These are phyloP conservation scores for Glarea lozoyensis DNA, from an alignment of 495 filamentous ascomycete species.

Conservation along the genomic window DNA sequence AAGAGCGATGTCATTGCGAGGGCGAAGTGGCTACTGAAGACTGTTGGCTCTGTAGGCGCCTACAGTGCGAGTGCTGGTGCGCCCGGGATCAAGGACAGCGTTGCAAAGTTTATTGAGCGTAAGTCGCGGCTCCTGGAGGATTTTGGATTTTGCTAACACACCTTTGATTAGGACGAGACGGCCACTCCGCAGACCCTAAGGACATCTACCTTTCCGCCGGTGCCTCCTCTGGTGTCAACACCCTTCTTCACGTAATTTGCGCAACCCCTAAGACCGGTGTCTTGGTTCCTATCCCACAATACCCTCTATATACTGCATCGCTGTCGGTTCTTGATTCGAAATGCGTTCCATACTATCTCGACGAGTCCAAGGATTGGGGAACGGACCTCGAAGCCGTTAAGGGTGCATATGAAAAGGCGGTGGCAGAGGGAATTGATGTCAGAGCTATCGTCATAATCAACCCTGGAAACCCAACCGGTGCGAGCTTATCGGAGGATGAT, in stretches of 20 bases:
- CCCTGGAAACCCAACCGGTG: constrained; percentile 94
- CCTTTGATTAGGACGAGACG: constrained; percentile 58
- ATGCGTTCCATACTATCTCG: constrained; percentile 86
- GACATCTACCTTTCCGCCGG: constrained; percentile 83
- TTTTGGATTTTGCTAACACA: constrained; percentile 1
- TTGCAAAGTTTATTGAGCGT: constrained; percentile 88
- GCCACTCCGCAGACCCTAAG: constrained; percentile 66
- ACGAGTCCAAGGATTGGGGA: constrained; percentile 78
- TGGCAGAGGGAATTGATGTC: constrained; percentile 67
- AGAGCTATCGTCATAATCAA: constrained; percentile 95
- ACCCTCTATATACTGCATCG: constrained; percentile 94
- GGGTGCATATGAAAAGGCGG: constrained; percentile 59
- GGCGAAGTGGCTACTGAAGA: constrained; percentile 65
- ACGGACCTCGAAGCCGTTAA: constrained; percentile 74
- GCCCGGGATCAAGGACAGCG: constrained; percentile 72
- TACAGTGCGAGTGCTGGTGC: constrained; percentile 93
- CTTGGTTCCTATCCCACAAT: constrained; percentile 93
- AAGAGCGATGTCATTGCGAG: constrained; percentile 81
- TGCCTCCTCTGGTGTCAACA: constrained; percentile 90
- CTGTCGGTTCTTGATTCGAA: constrained; percentile 75
- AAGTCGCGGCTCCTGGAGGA: constrained; percentile 15
- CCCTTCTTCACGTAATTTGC: constrained; percentile 84
- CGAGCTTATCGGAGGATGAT: constrained; percentile 66
- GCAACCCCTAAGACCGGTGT: constrained; percentile 69
- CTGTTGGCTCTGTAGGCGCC: constrained; percentile 86